Conservation (phyloP, 2,329 filamentous ascomycete species). For the Microcyclospora tardicrescens region DNA sequence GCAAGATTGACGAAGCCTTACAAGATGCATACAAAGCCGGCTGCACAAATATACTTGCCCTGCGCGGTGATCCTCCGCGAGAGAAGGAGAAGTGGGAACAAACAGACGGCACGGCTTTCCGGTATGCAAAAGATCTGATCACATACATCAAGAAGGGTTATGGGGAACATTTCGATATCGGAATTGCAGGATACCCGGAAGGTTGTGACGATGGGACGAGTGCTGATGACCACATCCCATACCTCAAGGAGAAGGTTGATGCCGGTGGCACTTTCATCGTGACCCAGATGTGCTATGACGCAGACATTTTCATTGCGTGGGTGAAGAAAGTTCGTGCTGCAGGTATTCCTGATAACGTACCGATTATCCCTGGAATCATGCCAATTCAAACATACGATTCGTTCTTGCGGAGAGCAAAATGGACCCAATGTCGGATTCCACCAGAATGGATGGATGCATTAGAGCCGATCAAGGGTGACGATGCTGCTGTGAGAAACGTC, state of each 20-base stretch:
- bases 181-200: constrained; percentile 92
- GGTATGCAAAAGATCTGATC: constrained; percentile 84
- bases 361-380: constrained; percentile 81
- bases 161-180: constrained; percentile 89
- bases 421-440: constrained; percentile 79
- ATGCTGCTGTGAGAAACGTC: constrained; percentile 78
- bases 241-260: constrained; percentile 95
- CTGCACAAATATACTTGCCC: constrained; percentile 91
- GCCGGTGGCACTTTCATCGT: constrained; percentile 88
- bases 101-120: constrained; percentile 64
- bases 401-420: constrained; percentile 78
- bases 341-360: constrained; percentile 57
- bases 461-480: constrained; percentile 93
- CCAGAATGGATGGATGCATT: constrained; percentile 66
- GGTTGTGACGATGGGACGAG: constrained; percentile 88
- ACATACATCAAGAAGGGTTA: constrained; percentile 68
- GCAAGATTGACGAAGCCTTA: constrained; percentile 81
- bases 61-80: constrained; percentile 84
- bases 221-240: constrained; percentile 71
- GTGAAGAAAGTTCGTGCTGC: constrained; percentile 70
- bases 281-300: constrained; percentile 99
- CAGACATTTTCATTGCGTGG: constrained; percentile 88
- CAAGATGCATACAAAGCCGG: constrained; percentile 82
- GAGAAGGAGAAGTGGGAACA: constrained; percentile 91
- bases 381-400: constrained; percentile 91